phyloP scores from a whole-genome alignment of 208 protist genomes.

The Trypanosomatidae sp. region DNA sequence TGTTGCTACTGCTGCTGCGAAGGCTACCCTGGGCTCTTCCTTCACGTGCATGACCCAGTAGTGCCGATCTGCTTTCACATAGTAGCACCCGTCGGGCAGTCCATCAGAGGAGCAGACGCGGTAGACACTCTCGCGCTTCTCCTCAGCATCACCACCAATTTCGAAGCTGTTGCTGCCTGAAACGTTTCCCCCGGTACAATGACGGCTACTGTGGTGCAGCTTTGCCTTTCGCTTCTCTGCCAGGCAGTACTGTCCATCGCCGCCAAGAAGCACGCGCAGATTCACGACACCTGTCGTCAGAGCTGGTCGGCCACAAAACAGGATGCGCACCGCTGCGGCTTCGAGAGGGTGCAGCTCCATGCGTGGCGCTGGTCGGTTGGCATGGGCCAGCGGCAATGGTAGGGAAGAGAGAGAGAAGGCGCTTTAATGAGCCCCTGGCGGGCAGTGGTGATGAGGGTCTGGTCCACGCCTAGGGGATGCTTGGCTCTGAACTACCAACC shows the following conservation, averaged over 20 bases:
- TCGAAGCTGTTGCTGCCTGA: background rate
- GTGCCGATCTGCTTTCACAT: constrained; percentile 34
- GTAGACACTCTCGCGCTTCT: constrained; percentile 18
- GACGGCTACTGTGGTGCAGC: background rate
- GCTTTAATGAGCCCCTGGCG: background rate
- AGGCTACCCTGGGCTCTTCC: background rate
- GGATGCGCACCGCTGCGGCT: constrained; percentile 16
- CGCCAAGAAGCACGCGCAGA: constrained; percentile 48
- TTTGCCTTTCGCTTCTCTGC: constrained; percentile 28
- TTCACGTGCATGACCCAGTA: constrained; percentile 38
- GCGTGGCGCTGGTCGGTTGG: background rate
- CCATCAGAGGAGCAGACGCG: constrained; percentile 32
- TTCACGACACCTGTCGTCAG: constrained; percentile 68
- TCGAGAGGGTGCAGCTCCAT: constrained; percentile 1
- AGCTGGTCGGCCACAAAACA: constrained; percentile 58
- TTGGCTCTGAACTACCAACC: background rate
- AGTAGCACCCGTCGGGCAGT: constrained; percentile 35
- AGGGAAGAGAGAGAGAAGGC: background rate
- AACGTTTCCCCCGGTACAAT: background rate
- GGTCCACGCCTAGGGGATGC: background rate
- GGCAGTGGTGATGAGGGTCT: background rate
- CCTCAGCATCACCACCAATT: background rate
- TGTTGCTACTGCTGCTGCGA: background rate
- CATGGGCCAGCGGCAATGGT: background rate
- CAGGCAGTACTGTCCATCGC: constrained; percentile 41